Percentiles rank a stretch among this genome's conserved stretches.
These are phyloP conservation scores for Trichophyton rubrum DNA, from an alignment of 2,329 filamentous ascomycete genomes.

Conservation along the genomic window DNA sequence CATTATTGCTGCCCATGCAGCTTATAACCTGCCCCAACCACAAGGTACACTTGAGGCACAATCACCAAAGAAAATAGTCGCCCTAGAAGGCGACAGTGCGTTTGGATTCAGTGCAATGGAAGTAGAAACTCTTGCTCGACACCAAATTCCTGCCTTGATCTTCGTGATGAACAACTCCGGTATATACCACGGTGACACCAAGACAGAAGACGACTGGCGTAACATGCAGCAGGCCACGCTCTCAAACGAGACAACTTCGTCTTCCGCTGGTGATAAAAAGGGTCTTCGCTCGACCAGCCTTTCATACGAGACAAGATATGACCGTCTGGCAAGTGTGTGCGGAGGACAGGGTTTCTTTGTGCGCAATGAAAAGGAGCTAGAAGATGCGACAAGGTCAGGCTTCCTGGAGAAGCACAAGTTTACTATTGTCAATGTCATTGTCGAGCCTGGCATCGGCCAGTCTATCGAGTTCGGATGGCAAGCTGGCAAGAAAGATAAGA, in stretches of 20 bases:
- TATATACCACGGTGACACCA: slow-evolving; percentile 37
- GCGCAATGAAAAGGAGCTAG: slow-evolving; percentile 40
- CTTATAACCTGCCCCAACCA: slow-evolving; percentile 37
- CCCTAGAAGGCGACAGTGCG: slow-evolving; percentile 44
- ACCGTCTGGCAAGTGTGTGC: slow-evolving; percentile 43
- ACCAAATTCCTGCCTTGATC: slow-evolving; percentile 43
- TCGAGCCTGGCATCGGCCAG: slow-evolving; percentile 39
- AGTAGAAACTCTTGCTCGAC: slow-evolving; percentile 45
- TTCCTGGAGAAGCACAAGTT: slow-evolving; percentile 36
- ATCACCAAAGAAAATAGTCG: slow-evolving; percentile 42
- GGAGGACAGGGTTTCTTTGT: slow-evolving; percentile 43
- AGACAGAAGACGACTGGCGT: slow-evolving; percentile 33
- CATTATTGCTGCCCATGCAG: slow-evolving; percentile 44
- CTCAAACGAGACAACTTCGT: slow-evolving; percentile 16
- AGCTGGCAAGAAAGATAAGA: slow-evolving; percentile 15
- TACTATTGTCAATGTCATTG: slow-evolving; percentile 44
- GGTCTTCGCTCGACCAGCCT: slow-evolving; percentile 39
- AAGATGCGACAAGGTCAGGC: slow-evolving; percentile 39
- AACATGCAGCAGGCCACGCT: slow-evolving; percentile 32
- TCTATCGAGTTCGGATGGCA: slow-evolving; percentile 29
- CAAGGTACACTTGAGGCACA: slow-evolving; percentile 16
- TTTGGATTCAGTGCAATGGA: slow-evolving; percentile 46
- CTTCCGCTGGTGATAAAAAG: slow-evolving; percentile 14
- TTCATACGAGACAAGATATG: slow-evolving; percentile 43
- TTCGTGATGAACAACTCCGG: slow-evolving; percentile 46